These are phyloP conservation scores for Nitzschia sp. DNA, from an alignment of 108 stramenopile species.

Conservation along the genomic window DNA sequence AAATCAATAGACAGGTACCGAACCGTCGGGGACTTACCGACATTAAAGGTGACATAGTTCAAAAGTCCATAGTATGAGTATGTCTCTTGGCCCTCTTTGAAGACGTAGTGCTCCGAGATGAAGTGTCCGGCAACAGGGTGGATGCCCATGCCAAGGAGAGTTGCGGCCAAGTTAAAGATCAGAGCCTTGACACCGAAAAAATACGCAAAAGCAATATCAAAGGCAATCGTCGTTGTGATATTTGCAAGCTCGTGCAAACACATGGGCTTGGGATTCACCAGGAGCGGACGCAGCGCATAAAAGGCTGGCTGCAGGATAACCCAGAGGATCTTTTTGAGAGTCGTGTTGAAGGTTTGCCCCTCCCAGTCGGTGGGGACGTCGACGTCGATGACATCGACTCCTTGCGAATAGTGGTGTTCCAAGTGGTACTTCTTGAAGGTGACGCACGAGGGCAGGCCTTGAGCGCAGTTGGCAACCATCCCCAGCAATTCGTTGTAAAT, in stretches of 20 bases:
- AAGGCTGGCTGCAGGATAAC: slow-evolving; percentile 81
- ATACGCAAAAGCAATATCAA: slow-evolving; percentile 60
- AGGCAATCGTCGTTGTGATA: slow-evolving; percentile 44
- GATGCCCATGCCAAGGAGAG: slow-evolving; percentile 82
- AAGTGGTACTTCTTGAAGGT: slow-evolving; percentile 95
- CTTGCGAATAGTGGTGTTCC: slow-evolving; percentile 92
- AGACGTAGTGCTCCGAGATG: slow-evolving; percentile 93
- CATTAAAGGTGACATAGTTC: slow-evolving; percentile 92
- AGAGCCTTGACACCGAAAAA: slow-evolving; percentile 66
- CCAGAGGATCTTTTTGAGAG: slow-evolving; percentile 78
- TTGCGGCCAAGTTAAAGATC: slow-evolving; percentile 75
- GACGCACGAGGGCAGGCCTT: slow-evolving; percentile 80
- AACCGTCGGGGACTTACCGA: too few relatives aligned
- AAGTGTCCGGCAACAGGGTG: slow-evolving; percentile 98
- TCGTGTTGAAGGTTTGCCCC: slow-evolving; percentile 67
- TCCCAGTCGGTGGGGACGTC: slow-evolving; percentile 88
- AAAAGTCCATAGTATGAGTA: slow-evolving; percentile 91
- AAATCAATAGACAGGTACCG: too few relatives aligned
- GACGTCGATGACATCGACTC: slow-evolving; percentile 81
- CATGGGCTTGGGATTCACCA: slow-evolving; percentile 79
- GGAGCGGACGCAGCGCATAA: slow-evolving; percentile 87
- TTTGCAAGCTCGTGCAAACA: slow-evolving; percentile 66
- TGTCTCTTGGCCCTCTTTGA: slow-evolving; percentile 82
- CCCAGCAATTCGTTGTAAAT: slow-evolving; percentile 73
- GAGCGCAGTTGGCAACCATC: slow-evolving; percentile 87